These are phyloP conservation scores for Galeopsis tetrahit DNA, from an alignment of 257 asterid genomes.

Conservation along the genomic window DNA sequence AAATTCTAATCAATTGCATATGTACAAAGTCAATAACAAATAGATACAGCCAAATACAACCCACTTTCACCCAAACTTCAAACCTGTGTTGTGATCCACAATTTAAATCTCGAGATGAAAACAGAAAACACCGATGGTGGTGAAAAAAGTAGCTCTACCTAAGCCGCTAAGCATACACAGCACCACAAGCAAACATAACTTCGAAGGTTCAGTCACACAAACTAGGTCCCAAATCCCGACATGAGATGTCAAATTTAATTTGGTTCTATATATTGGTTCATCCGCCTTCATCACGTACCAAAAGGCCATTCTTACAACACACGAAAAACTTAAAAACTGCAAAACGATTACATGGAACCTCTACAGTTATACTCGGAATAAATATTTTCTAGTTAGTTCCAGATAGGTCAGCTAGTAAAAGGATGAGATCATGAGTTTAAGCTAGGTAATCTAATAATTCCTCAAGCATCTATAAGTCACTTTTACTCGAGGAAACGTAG, in stretches of 20 bases:
- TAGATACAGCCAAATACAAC: neutral
- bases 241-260: neutral
- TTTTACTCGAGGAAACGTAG: neutral
- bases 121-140: neutral
- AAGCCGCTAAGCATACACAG: neutral
- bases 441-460: neutral
- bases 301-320: neutral
- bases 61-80: neutral
- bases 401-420: neutral
- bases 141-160: neutral
- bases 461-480: neutral
- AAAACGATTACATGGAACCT: neutral
- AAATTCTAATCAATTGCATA: neutral
- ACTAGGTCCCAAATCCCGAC: neutral
- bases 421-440: neutral
- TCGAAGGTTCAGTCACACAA: neutral
- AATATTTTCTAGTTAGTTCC: neutral
- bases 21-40: neutral
- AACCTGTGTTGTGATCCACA: neutral
- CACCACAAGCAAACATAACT: neutral
- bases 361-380: neutral
- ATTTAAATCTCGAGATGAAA: neutral
- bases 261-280: neutral
- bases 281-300: neutral
- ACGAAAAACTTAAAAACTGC: neutral